Percentiles rank a stretch among this genome's conserved stretches.
These are phyloP conservation scores for Aspergillus flavus DNA, from an alignment of 2,329 filamentous ascomycete species.

Conservation along the genomic window DNA sequence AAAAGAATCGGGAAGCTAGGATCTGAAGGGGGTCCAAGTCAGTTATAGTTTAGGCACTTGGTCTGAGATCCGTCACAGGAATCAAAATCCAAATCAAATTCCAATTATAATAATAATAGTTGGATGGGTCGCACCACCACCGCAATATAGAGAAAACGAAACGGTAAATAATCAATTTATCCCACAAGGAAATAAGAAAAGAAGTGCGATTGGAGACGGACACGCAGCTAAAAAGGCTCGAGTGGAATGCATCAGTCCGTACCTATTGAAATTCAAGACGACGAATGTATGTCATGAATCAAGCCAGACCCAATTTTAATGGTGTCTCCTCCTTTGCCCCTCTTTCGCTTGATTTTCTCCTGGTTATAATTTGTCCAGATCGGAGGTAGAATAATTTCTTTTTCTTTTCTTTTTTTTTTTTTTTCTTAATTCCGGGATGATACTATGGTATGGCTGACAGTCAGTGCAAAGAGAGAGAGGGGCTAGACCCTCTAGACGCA, in stretches of 20 bases:
- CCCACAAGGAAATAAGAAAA: not conserved
- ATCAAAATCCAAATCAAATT: not conserved
- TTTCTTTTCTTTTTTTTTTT: not conserved
- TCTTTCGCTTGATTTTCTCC: constrained; percentile 7
- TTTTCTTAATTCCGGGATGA: not conserved
- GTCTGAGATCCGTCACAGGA: constrained; percentile 5
- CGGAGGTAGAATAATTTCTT: not conserved
- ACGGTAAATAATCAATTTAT: not conserved
- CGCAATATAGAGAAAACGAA: not conserved
- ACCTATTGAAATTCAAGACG: constrained; percentile 1
- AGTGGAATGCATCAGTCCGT: constrained; percentile 3
- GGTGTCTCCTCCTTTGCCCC: not conserved
- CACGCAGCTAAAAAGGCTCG: not conserved
- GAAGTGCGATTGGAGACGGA: not conserved
- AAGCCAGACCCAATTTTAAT: not conserved
- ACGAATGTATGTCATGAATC: not conserved
- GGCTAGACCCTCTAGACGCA: constrained; percentile 37
- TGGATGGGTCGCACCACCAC: not conserved
- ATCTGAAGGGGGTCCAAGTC: constrained; percentile 7
- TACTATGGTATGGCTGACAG: not conserved
- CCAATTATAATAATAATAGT: not conserved
- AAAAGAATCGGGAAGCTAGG: constrained; percentile 6
- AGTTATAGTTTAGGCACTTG: constrained; percentile 7
- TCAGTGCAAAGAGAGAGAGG: not conserved
- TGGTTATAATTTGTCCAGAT: not conserved